Percentiles rank a stretch among this genome's conserved stretches.
Evolutionary conservation across 345 rosid species (phyloP).

Genomic region (Eucalyptus dawsonii): DNA sequence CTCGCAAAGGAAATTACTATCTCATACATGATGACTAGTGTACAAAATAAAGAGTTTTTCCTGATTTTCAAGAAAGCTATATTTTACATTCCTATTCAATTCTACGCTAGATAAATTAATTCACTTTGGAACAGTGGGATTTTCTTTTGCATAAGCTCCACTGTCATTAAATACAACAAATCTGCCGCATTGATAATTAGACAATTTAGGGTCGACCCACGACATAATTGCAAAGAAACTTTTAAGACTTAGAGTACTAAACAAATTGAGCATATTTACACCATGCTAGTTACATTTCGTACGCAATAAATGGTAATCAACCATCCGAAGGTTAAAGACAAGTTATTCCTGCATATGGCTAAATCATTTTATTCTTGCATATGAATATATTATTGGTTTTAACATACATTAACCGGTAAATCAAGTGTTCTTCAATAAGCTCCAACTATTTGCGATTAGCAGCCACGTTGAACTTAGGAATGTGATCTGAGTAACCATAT

Average conservation of each 20-base stretch:
- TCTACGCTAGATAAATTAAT: neutral
- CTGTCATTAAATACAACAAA: neutral
- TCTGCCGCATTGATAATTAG: neutral
- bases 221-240: neutral
- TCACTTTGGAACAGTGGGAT: neutral
- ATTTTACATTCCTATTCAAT: neutral
- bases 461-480: neutral
- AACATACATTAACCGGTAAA: neutral
- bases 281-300: neutral
- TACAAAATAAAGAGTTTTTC: neutral
- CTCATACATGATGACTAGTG: neutral
- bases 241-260: neutral
- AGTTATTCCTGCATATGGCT: neutral
- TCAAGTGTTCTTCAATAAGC: neutral
- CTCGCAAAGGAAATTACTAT: neutral
- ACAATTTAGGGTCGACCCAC: neutral
- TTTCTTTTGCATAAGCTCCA: neutral
- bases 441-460: neutral
- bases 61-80: neutral
- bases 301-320: neutral
- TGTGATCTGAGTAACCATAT: neutral
- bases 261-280: neutral
- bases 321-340: neutral
- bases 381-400: neutral
- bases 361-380: too few species aligned